A percentile compares a stretch with the other conserved stretches of the same genome.
phyloP scores from a whole-genome alignment of 306 rosid species.

The Quercus bicolor region DNA sequence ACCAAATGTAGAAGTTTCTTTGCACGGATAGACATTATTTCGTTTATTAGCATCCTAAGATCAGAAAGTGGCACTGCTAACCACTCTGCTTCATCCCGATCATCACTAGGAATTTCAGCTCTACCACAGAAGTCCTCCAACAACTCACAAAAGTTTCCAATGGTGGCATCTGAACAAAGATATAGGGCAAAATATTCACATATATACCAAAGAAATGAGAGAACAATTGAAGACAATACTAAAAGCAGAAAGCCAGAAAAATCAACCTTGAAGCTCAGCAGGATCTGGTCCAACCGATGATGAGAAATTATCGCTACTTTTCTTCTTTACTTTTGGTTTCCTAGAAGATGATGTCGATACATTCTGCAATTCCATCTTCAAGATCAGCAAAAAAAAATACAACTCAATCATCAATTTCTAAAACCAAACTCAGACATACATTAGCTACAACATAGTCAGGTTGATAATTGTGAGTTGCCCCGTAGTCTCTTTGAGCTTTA shows the following conservation, averaged over 20 bases:
- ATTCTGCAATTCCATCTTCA: constrained; percentile 55
- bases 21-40: constrained; percentile 73
- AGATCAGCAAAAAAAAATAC: constrained; percentile 30
- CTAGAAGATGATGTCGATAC: constrained; percentile 55
- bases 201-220: background rate
- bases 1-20: constrained; percentile 78
- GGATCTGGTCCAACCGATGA: constrained; percentile 47
- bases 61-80: constrained; percentile 72
- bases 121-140: constrained; percentile 74
- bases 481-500: constrained; percentile 50
- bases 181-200: constrained; percentile 20
- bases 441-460: constrained; percentile 39
- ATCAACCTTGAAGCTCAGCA: constrained; percentile 72
- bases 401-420: constrained; percentile 23
- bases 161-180: constrained; percentile 49
- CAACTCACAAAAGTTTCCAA: constrained; percentile 60
- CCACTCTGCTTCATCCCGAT: constrained; percentile 94
- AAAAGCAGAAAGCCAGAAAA: constrained; percentile 17
- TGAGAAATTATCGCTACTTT: constrained; percentile 39
- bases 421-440: constrained; percentile 41
- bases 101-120: constrained; percentile 68
- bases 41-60: constrained; percentile 77
- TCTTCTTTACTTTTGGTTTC: constrained; percentile 76
- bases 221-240: constrained; percentile 1
- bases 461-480: constrained; percentile 43